A percentile compares a stretch with the other conserved stretches of the same genome.
These are phyloP conservation scores for Bolboschoenus planiculmis DNA, from an alignment of 176 grass and related monocot genomes.

Conservation along the genomic window DNA sequence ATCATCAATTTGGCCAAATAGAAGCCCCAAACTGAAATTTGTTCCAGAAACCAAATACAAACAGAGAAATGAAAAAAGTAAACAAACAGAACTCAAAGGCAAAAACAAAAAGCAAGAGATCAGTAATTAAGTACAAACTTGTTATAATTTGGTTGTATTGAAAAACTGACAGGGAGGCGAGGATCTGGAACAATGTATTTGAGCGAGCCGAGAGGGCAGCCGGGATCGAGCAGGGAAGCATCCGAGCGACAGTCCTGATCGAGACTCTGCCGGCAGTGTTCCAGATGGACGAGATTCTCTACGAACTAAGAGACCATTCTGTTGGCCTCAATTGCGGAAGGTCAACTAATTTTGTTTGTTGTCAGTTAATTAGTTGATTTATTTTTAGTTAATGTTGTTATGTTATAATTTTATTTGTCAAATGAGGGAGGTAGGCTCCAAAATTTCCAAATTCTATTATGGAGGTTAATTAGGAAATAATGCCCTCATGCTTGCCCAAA, in stretches of 20 bases:
- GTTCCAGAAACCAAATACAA: not conserved
- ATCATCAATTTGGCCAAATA: not conserved
- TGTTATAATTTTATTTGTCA: not conserved
- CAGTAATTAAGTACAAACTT: not conserved
- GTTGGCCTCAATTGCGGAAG: conserved; percentile 83
- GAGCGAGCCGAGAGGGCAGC: conserved; percentile 52
- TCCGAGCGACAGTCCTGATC: conserved; percentile 80
- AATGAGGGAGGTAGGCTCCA: not conserved
- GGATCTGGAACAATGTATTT: conserved; percentile 84
- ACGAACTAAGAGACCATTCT: conserved; percentile 86
- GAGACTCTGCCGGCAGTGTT: conserved; percentile 89
- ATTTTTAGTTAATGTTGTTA: not conserved
- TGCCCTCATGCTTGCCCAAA: not conserved
- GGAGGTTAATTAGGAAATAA: not conserved
- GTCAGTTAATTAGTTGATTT: not conserved
- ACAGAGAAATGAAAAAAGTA: not conserved
- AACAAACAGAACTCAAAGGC: not conserved
- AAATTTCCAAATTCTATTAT: not conserved
- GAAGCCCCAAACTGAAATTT: not conserved
- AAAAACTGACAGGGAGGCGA: conserved; percentile 52
- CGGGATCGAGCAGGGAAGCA: conserved; percentile 56
- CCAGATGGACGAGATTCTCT: conserved; percentile 96
- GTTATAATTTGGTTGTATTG: not conserved
- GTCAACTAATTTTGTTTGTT: not conserved
- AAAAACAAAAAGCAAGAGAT: not conserved